phyloP scores from a whole-genome alignment of 192 early-diverging fungal genomes.

The Coemansia asiatica region DNA sequence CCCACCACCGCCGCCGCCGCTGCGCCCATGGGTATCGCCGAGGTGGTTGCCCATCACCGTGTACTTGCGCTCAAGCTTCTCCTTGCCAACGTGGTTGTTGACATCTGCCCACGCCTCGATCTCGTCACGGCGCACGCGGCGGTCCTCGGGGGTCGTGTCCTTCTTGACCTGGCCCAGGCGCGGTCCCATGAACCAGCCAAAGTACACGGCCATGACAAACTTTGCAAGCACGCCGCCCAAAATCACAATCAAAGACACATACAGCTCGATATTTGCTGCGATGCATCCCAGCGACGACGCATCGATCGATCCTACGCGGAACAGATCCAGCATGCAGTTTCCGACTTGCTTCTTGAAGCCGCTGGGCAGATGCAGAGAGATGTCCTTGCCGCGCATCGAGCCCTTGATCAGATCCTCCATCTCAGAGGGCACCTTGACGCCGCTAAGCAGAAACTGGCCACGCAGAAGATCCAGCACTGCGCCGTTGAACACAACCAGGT shows the following conservation, averaged over 20 bases:
- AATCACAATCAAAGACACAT: conserved; percentile 72
- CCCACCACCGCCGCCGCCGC: conserved; percentile 4
- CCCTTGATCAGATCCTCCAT: conserved; percentile 44
- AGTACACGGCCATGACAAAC: conserved; percentile 75
- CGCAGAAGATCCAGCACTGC: conserved; percentile 71
- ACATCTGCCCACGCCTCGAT: conserved; percentile 77
- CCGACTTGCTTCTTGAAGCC: conserved; percentile 58
- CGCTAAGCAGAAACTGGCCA: conserved; percentile 60
- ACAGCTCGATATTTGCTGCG: conserved; percentile 75
- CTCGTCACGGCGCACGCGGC: conserved; percentile 66
- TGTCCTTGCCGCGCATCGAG: conserved; percentile 54
- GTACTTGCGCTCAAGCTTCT: conserved; percentile 54
- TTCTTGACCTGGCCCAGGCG: conserved; percentile 72
- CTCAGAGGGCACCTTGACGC: conserved; percentile 38
- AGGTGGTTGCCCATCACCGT: conserved; percentile 30
- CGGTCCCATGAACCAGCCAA: conserved; percentile 79
- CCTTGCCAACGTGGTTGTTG: conserved; percentile 59
- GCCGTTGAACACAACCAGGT: conserved; percentile 74
- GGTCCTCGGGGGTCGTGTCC: conserved; percentile 63
- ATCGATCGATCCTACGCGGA: conserved; percentile 81
- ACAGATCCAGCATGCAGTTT: conserved; percentile 74
- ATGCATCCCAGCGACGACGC: conserved; percentile 78
- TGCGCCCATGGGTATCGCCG: neutral
- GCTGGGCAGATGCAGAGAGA: conserved; percentile 55
- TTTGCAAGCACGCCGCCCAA: conserved; percentile 65